Conservation (phyloP, 139 green algal genomes). For the Closterium sp. region DNA sequence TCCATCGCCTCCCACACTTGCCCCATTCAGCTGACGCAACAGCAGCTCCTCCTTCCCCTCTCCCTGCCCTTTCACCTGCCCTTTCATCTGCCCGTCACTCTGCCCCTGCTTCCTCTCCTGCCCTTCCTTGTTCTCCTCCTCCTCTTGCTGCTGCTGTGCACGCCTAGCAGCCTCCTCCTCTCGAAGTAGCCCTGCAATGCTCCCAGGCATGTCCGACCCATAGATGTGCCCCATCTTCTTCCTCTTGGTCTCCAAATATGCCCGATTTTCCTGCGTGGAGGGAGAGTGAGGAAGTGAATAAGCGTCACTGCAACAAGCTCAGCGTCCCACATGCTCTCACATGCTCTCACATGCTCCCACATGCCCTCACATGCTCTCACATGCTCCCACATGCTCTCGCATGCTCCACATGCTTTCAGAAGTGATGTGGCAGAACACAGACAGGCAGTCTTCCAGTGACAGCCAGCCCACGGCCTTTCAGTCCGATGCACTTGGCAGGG, state of each 20-base stretch:
- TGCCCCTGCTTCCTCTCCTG: constrained; percentile 1
- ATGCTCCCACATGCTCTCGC: too few relatives aligned
- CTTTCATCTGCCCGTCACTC: not conserved
- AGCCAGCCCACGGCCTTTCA: not conserved
- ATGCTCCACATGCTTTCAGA: too few relatives aligned
- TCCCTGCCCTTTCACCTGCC: not conserved
- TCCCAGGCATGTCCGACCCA: constrained; percentile 25
- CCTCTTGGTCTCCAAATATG: constrained; percentile 60
- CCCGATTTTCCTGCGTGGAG: constrained; percentile 53
- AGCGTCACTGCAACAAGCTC: not conserved
- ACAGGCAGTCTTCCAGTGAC: too few relatives aligned
- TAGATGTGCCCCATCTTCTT: constrained; percentile 61
- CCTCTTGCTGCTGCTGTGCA: constrained; percentile 21
- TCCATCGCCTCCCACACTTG: not conserved
- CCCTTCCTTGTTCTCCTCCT: not conserved
- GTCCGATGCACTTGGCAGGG: not conserved
- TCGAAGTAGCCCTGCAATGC: constrained; percentile 4
- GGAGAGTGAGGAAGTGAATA: not conserved
- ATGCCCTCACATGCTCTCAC: too few relatives aligned
- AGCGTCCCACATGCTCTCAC: too few relatives aligned
- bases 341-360: too few relatives aligned
- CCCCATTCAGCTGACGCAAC: not conserved
- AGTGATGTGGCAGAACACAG: too few relatives aligned
- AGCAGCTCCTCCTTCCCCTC: not conserved
- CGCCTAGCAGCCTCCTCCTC: constrained; percentile 9